Evolutionary conservation across 2,329 filamentous ascomycete species (phyloP).

Genomic region (Fusarium nygamai): DNA sequence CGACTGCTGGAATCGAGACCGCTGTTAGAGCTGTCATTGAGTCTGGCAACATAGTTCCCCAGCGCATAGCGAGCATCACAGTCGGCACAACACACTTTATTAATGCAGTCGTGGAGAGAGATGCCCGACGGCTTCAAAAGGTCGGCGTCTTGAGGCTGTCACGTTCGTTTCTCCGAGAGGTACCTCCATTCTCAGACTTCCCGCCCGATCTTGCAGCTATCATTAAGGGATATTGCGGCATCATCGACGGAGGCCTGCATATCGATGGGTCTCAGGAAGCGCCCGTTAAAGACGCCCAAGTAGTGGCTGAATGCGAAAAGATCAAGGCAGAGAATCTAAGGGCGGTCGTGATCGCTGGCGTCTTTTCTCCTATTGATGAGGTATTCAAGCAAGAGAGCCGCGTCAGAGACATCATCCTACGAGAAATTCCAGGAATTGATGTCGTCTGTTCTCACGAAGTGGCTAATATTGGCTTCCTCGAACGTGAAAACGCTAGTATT

Average conservation of each 20-base stretch:
- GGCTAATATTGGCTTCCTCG: conserved; percentile 53
- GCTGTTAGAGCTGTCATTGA: conserved; percentile 45
- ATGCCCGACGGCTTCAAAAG: conserved; percentile 54
- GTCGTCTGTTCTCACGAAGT: conserved; percentile 46
- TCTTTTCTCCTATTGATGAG: background rate
- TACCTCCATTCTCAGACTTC: conserved; percentile 58
- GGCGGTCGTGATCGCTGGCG: background rate
- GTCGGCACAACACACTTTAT: conserved; percentile 63
- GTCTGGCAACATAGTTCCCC: conserved; percentile 42
- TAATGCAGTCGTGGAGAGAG: conserved; percentile 61
- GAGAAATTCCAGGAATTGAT: background rate
- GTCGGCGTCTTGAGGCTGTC: background rate
- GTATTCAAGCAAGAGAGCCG: background rate
- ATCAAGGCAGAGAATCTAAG: background rate
- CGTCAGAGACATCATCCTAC: conserved; percentile 44
- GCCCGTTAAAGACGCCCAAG: background rate
- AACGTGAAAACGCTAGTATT: conserved; percentile 63
- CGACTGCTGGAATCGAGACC: conserved; percentile 50
- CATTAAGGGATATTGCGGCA: background rate
- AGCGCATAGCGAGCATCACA: conserved; percentile 45
- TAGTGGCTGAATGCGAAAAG: background rate
- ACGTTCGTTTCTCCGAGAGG: conserved; percentile 34
- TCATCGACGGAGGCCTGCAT: background rate
- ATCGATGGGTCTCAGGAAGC: background rate
- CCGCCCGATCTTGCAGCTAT: background rate